Evolutionary conservation across 2,329 filamentous ascomycete genomes (phyloP).

Genomic region (Cryphonectria radicalis): DNA sequence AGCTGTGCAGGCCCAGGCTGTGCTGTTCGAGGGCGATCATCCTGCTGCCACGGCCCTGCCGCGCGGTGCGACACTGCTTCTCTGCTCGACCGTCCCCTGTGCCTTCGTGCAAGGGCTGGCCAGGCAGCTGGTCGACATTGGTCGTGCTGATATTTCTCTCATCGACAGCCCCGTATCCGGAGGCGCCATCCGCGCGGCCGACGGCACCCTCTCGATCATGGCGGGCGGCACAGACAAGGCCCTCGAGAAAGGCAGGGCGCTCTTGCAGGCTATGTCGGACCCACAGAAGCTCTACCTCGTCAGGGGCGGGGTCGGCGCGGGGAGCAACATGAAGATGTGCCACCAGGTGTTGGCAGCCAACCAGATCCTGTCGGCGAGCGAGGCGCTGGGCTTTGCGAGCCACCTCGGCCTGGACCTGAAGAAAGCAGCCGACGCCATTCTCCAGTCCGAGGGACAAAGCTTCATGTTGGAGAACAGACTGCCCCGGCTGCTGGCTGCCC

Average conservation of each 20-base stretch:
- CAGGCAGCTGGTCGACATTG: constrained; percentile 56
- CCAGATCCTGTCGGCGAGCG: constrained; percentile 64
- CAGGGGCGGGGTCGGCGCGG: constrained; percentile 61
- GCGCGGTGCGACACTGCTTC: constrained; percentile 62
- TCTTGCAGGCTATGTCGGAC: constrained; percentile 68
- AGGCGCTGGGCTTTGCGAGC: constrained; percentile 63
- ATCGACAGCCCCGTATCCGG: constrained; percentile 77
- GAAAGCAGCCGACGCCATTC: constrained; percentile 47
- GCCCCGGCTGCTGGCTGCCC: constrained; percentile 55
- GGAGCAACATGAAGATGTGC: constrained; percentile 65
- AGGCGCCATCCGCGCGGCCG: constrained; percentile 68
- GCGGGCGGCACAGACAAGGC: constrained; percentile 63
- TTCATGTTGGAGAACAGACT: constrained; percentile 67
- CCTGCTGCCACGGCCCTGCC: constrained; percentile 56
- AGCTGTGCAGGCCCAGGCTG: constrained; percentile 67
- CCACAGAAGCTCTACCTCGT: constrained; percentile 65
- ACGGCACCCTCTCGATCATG: constrained; percentile 78
- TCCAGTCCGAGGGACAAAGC: constrained; percentile 55
- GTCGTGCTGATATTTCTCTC: constrained; percentile 66
- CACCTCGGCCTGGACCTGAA: constrained; percentile 57
- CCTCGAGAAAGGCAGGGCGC: constrained; percentile 58
- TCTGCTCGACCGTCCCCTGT: constrained; percentile 73
- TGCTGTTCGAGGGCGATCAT: constrained; percentile 63
- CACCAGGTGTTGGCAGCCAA: constrained; percentile 68
- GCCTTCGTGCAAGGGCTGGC: constrained; percentile 66